Evolutionary conservation across 1,284 basidiomycete genomes (phyloP).

Genomic region (Moesziomyces antarcticus): DNA sequence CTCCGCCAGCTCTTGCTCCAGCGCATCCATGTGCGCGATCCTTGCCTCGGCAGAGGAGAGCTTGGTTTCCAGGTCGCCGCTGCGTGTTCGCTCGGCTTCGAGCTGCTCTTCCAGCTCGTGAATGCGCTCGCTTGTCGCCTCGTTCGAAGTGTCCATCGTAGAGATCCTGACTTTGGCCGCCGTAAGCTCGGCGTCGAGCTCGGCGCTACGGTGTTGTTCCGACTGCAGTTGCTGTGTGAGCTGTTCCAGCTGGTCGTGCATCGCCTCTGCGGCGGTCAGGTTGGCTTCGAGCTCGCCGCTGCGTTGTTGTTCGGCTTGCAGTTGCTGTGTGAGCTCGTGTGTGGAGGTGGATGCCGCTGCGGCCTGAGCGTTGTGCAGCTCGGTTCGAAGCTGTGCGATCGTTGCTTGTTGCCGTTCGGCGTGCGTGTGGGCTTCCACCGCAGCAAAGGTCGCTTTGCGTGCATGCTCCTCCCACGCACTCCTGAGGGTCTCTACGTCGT

Average conservation of each 20-base stretch:
- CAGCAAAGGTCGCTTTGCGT: slow-evolving; percentile 5
- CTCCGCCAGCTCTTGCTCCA: slow-evolving; percentile 1
- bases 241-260: background rate
- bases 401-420: background rate
- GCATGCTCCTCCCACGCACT: slow-evolving; percentile 12
- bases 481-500: slow-evolving; percentile 23
- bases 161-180: slow-evolving; percentile 13
- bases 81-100: background rate
- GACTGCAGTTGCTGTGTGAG: background rate
- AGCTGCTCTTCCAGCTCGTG: background rate
- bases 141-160: too few relatives aligned
- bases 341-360: slow-evolving; percentile 1
- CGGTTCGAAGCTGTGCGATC: background rate
- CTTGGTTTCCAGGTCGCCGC: slow-evolving; percentile 5
- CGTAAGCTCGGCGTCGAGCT: slow-evolving; percentile 10
- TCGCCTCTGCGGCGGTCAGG: too few relatives aligned
- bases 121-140: too few relatives aligned
- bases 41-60: slow-evolving; percentile 15
- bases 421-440: slow-evolving; percentile 13
- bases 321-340: background rate
- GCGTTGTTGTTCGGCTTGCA: background rate
- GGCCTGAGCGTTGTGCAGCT: background rate
- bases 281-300: background rate
- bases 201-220: background rate
- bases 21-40: slow-evolving; percentile 20